Evolutionary conservation across 2,329 filamentous ascomycete genomes (phyloP).

Genomic region (Colletotrichum sp.): DNA sequence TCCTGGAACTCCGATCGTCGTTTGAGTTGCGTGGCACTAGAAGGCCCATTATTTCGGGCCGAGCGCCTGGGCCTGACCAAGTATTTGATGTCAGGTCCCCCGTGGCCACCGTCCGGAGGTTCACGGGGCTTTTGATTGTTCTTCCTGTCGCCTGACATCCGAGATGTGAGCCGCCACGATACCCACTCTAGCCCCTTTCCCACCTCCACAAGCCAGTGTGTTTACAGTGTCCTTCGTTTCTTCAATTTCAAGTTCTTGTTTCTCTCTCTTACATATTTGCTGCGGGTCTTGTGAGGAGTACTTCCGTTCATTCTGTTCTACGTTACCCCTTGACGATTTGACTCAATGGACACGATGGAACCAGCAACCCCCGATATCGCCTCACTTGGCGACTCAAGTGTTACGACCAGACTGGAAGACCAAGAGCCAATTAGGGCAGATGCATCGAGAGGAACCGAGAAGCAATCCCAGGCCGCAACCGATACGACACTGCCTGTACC

Average conservation of each 20-base stretch:
- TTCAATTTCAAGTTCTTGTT: neutral
- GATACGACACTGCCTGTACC: neutral
- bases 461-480: neutral
- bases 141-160: neutral
- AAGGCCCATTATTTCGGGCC: neutral
- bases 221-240: neutral
- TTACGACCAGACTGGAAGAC: neutral
- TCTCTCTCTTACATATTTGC: neutral
- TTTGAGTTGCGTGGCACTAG: neutral
- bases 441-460: neutral
- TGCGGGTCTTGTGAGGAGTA: neutral
- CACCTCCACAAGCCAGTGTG: neutral
- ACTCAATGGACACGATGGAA: neutral
- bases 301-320: neutral
- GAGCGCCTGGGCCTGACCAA: neutral
- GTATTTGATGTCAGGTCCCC: neutral
- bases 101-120: neutral
- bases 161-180: neutral
- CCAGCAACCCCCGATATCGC: neutral
- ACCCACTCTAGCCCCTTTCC: neutral
- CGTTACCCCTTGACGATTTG: neutral
- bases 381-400: neutral
- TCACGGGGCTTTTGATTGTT: neutral
- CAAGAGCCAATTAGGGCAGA: neutral
- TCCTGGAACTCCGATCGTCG: neutral